Base-by-base conservation (phyloP, 148 eudicot species). In the Nyssa sinensis region DNA sequence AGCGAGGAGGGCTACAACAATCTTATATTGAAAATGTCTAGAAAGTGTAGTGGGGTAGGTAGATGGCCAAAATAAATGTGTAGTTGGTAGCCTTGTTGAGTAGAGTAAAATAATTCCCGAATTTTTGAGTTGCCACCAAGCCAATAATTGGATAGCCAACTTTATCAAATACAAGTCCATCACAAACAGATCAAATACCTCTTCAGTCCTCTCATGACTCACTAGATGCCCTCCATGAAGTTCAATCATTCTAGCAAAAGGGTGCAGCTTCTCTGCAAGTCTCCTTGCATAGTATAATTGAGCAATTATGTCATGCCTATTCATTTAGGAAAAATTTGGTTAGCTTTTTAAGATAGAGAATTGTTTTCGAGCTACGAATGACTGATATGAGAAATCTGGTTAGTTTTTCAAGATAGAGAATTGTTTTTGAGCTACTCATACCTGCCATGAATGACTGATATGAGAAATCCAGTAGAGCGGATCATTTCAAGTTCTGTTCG, bases 391-490 rank as follows among this genome's bases (percentile, higher is more conserved):
- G 94, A 79, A 95, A 85, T 77, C 89, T 91, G 58, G 90, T 82
- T n/a, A n/a, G n/a, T 64, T 63, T 16, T 39, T 61, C 1, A 35
- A 66, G 62, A 28, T 32, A 58, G 30, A 73, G 27, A 34, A 32
- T 27, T 14, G 57, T 23, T 71, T 44, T 31, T 44, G 39, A 49
- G 67, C 19, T 27, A 19, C 16, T 73, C 64, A 2, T 86, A 90
- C 97, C 97, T 92, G 79, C 99, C 99, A 83, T 95, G 99, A 81
- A 95, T 92, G 77, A 95, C 91, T 33, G 99, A 90, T 66, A 89
- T 59, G 29, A 89, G 94, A 79, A 95, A 85, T 77, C 89, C 93
- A 61, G 90, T 82, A 24, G 85, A 76, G 37, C 88, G 81, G 51
- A 95, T 87, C 47, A 61, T 62, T 73, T 95, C 94, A 60, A 95